phyloP scores from a whole-genome alignment of 345 rosid species.

The Euphorbia pulcherrima region DNA sequence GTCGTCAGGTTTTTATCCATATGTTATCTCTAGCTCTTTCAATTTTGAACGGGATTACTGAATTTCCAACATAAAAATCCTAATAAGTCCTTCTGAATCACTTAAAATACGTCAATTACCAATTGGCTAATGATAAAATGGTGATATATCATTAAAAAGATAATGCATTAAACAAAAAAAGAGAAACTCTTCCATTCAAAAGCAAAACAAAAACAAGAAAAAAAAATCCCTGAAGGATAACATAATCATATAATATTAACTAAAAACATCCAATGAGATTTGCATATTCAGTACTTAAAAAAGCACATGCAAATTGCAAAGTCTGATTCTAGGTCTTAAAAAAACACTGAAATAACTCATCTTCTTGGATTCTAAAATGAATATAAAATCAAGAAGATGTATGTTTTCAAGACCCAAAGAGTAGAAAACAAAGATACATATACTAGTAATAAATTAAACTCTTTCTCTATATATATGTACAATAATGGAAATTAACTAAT shows the following conservation, averaged over 20 bases:
- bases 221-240: neutral
- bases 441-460: neutral
- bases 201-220: neutral
- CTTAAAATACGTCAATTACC: too few relatives aligned
- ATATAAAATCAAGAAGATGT: conserved; percentile 12
- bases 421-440: neutral
- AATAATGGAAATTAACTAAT: neutral
- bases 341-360: neutral
- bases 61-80: too few relatives aligned
- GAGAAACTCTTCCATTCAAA: neutral
- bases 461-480: neutral
- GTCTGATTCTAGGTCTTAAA: conserved; percentile 8
- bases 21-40: too few relatives aligned
- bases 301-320: conserved; percentile 13
- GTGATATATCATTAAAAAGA: neutral
- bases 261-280: neutral
- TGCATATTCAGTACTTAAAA: conserved; percentile 4
- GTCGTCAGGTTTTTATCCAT: too few relatives aligned
- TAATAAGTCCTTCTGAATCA: too few relatives aligned
- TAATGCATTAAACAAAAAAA: neutral
- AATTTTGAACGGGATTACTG: too few relatives aligned
- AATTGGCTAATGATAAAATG: neutral
- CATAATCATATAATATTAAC: conserved; percentile 3
- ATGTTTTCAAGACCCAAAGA: conserved; percentile 8
- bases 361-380: conserved; percentile 13